Percentiles rank a stretch among this genome's conserved stretches.
Conservation (phyloP, 164 flowering plant species). For the Saururus chinensis region DNA sequence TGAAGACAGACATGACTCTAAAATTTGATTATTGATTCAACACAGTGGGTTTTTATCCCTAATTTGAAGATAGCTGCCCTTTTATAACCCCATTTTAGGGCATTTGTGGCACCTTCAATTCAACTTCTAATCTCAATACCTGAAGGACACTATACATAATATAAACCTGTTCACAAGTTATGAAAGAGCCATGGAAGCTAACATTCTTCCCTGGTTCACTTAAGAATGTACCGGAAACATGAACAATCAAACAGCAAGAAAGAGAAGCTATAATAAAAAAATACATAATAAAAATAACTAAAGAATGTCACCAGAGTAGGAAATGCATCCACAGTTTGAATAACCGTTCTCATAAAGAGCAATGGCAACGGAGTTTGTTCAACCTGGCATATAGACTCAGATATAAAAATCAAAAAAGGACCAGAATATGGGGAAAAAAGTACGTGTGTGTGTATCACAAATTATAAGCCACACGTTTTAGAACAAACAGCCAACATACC, state of each 20-base stretch:
- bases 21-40: too few species aligned
- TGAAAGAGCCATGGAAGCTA: too few species aligned
- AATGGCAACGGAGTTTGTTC: slow-evolving; percentile 84
- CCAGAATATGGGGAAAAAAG: background rate
- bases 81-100: too few species aligned
- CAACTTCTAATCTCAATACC: too few species aligned
- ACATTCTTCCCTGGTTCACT: too few species aligned
- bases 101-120: too few species aligned
- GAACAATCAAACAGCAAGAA: slow-evolving; percentile 1
- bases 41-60: too few species aligned
- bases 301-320: slow-evolving; percentile 63
- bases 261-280: background rate
- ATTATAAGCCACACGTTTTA: background rate
- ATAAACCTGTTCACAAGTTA: too few species aligned
- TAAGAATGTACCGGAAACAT: background rate
- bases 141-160: too few species aligned
- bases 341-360: slow-evolving; percentile 94
- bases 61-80: too few species aligned
- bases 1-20: too few species aligned
- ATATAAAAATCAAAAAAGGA: background rate
- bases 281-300: background rate
- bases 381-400: slow-evolving; percentile 42
- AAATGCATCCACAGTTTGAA: slow-evolving; percentile 94
- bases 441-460: background rate
- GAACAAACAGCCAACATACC: slow-evolving; percentile 34